Conservation (phyloP, 352 stramenopile species). For the Globisporangium mamillatum region DNA sequence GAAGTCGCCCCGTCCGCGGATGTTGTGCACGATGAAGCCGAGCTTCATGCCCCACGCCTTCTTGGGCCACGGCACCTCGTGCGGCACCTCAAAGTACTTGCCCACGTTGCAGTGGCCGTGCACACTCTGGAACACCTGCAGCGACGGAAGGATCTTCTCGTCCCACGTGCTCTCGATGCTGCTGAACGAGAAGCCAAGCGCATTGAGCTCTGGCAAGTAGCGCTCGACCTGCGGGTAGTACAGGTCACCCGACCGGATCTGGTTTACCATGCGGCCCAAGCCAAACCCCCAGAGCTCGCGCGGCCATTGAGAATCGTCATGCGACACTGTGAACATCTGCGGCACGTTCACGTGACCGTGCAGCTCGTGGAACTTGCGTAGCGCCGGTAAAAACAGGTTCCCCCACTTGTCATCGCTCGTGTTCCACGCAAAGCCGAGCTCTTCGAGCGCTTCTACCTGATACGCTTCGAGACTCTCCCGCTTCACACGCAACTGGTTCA, state of each 20-base stretch:
- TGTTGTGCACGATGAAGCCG: constrained; percentile 57
- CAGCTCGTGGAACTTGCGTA: constrained; percentile 33
- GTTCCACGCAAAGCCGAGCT: constrained; percentile 42
- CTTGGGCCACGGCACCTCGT: constrained; percentile 31
- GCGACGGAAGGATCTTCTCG: constrained; percentile 42
- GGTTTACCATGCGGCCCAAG: constrained; percentile 49
- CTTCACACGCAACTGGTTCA: constrained; percentile 29
- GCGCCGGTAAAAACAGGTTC: constrained; percentile 32
- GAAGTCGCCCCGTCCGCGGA: constrained; percentile 45
- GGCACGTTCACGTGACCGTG: constrained; percentile 40
- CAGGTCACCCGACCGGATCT: constrained; percentile 29
- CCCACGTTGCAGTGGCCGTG: constrained; percentile 43
- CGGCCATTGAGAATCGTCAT: constrained; percentile 21
- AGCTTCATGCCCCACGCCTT: constrained; percentile 36
- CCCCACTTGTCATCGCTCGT: constrained; percentile 35
- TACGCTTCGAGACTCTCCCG: constrained; percentile 20
- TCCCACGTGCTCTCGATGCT: constrained; percentile 49
- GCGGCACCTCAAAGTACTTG: constrained; percentile 37
- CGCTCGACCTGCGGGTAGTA: constrained; percentile 33
- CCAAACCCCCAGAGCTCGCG: constrained; percentile 30
- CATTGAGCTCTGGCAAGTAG: constrained; percentile 31
- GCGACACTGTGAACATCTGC: constrained; percentile 36
- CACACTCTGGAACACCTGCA: constrained; percentile 38
- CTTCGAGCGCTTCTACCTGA: constrained; percentile 33
- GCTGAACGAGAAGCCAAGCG: constrained; percentile 50